Percentiles rank a stretch among this genome's conserved stretches.
Conservation (phyloP, 2,329 filamentous ascomycete genomes). For the Gaeumannomyces tritici region DNA sequence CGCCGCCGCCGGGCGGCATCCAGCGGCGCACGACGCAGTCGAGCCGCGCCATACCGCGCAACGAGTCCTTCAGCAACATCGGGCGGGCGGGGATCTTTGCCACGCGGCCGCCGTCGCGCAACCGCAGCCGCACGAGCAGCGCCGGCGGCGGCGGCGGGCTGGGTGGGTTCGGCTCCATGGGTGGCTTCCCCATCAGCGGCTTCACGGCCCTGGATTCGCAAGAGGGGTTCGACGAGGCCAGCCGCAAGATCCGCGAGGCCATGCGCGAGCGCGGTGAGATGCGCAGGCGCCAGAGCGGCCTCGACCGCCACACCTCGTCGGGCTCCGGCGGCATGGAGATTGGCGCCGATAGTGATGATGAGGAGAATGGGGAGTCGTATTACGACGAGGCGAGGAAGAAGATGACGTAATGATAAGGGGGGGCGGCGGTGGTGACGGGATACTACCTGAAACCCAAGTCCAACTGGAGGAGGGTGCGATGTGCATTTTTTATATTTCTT, state of each 20-base stretch:
- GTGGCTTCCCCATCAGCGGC: slow-evolving; percentile 55
- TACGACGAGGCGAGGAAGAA: slow-evolving; percentile 5
- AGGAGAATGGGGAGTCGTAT: slow-evolving; percentile 6
- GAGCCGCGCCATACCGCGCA: slow-evolving; percentile 57
- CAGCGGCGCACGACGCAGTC: slow-evolving; percentile 35
- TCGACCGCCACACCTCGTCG: background rate
- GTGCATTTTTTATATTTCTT: background rate
- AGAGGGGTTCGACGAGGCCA: slow-evolving; percentile 73
- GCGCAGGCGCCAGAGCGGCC: slow-evolving; percentile 41
- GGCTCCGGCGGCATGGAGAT: slow-evolving; percentile 8
- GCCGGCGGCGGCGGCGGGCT: slow-evolving; percentile 54
- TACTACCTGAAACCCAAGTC: too few relatives aligned
- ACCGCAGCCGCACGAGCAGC: slow-evolving; percentile 61
- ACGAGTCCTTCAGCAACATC: slow-evolving; percentile 91
- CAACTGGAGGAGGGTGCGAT: too few relatives aligned
- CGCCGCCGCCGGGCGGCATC: slow-evolving; percentile 27
- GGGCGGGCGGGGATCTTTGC: slow-evolving; percentile 84
- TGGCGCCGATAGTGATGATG: slow-evolving; percentile 9
- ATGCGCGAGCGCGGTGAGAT: slow-evolving; percentile 69
- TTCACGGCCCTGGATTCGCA: slow-evolving; percentile 61
- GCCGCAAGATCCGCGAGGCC: slow-evolving; percentile 70
- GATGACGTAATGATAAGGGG: background rate
- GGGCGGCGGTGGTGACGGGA: background rate
- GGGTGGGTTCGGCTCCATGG: slow-evolving; percentile 28
- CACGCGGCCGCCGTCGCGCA: slow-evolving; percentile 70